These are phyloP conservation scores for Pseudocercospora pini-densiflorae DNA, from an alignment of 2,329 filamentous ascomycete genomes.

Conservation along the genomic window DNA sequence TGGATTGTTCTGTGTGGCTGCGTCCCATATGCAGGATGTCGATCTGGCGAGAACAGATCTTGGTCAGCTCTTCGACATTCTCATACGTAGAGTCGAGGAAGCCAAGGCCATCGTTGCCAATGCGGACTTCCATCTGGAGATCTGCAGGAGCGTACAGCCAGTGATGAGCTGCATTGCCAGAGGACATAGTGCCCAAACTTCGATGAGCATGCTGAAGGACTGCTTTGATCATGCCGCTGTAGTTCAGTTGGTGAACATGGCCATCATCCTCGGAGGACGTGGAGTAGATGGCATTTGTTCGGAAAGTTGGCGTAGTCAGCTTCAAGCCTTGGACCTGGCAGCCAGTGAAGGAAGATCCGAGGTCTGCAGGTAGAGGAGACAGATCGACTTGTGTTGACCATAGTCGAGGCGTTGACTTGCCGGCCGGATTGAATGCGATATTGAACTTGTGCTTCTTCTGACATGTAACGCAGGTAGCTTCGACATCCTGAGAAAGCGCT, in stretches of 20 bases:
- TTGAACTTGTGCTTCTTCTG: not conserved
- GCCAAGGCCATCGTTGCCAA: not conserved
- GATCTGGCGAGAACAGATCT: slow-evolving; percentile 6
- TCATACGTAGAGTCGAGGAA: slow-evolving; percentile 6
- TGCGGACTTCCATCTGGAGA: slow-evolving; percentile 5
- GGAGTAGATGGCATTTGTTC: not conserved
- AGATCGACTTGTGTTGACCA: not conserved
- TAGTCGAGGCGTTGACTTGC: not conserved
- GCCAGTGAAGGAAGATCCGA: not conserved
- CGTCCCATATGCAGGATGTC: slow-evolving; percentile 3
- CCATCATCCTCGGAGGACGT: not conserved
- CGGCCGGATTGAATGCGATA: not conserved
- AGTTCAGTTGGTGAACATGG: not conserved
- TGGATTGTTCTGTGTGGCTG: too few relatives aligned
- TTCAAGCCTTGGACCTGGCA: not conserved
- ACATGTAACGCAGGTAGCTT: not conserved
- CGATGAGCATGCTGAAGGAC: not conserved
- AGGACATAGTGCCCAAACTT: not conserved
- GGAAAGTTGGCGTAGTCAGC: not conserved
- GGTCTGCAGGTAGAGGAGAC: not conserved
- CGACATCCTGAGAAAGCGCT: not conserved
- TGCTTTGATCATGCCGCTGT: not conserved
- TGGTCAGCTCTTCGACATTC: not conserved
- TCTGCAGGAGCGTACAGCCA: slow-evolving; percentile 7
- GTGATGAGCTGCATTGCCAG: not conserved